Percentiles rank a stretch among this genome's conserved stretches.
Evolutionary conservation across 106 monocot species (phyloP).

Genomic region (Alisma plantagoaquatica): DNA sequence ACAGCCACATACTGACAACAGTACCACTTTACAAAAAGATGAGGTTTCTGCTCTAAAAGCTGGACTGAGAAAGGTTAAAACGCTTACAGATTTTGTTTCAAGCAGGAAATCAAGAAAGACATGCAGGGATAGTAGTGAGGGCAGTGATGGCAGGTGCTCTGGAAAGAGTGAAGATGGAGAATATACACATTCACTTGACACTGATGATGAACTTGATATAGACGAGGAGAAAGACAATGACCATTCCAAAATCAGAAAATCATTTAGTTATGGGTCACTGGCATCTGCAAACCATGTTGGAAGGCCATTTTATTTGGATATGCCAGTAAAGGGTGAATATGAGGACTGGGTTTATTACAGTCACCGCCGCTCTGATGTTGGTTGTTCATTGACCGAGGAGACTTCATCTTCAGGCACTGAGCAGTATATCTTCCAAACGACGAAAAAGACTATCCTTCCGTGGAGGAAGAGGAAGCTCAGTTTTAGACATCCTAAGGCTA

Average conservation of each 20-base stretch:
- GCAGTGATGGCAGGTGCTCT: constrained; percentile 50
- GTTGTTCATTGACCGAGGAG: constrained; percentile 17
- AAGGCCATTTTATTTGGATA: constrained; percentile 13
- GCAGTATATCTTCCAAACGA: constrained; percentile 8
- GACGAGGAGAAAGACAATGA: constrained; percentile 27
- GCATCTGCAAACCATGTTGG: constrained; percentile 42
- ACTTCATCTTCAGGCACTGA: constrained; percentile 13
- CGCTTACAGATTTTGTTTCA: constrained; percentile 49
- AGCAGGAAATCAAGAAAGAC: constrained; percentile 34
- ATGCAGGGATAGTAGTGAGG: constrained; percentile 40
- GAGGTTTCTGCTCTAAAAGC: constrained; percentile 68
- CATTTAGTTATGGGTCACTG: constrained; percentile 61
- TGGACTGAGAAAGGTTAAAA: constrained; percentile 69
- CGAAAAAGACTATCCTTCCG: constrained; percentile 40
- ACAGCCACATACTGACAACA: too few species aligned
- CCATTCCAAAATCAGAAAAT: constrained; percentile 44
- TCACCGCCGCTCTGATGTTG: constrained; percentile 5
- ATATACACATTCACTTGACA: constrained; percentile 37
- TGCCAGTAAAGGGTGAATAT: constrained; percentile 20
- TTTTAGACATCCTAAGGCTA: constrained; percentile 35
- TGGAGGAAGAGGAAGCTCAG: constrained; percentile 44
- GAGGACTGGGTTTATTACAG: constrained; percentile 14
- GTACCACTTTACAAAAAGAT: constrained; percentile 20
- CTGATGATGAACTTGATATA: constrained; percentile 33
- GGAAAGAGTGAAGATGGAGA: constrained; percentile 44